Percentiles rank a stretch among this genome's conserved stretches.
Evolutionary conservation across 129 eudicot species (phyloP).

Genomic region (Arctium minus): DNA sequence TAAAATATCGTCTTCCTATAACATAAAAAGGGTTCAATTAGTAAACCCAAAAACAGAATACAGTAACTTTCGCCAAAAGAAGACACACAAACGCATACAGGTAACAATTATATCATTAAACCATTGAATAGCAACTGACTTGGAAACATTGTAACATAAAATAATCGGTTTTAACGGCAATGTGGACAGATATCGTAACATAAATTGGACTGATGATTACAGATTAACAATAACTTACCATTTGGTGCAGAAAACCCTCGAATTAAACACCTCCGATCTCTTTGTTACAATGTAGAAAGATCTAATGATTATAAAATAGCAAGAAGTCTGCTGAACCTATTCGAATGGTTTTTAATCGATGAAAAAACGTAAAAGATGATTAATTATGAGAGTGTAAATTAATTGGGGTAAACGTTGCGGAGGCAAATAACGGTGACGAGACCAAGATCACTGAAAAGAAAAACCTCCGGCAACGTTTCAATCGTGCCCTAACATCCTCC

Average conservation of each 20-base stretch:
- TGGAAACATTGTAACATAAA: background rate
- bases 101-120: background rate
- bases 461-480: slow-evolving; percentile 26
- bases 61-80: background rate
- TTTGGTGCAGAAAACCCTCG: slow-evolving; percentile 9
- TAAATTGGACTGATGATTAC: background rate
- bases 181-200: background rate
- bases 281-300: slow-evolving; percentile 9
- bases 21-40: background rate
- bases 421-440: slow-evolving; percentile 12
- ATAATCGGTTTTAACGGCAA: background rate
- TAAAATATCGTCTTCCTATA: background rate
- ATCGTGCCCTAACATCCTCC: background rate
- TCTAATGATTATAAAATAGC: background rate
- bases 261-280: slow-evolving; percentile 18
- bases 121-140: background rate
- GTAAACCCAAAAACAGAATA: background rate
- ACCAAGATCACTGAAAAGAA: background rate
- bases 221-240: slow-evolving; percentile 11
- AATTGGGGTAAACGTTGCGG: slow-evolving; percentile 18
- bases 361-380: background rate
- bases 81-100: background rate
- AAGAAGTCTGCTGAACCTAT: background rate
- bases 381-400: background rate
- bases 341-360: background rate